Base-by-base conservation (phyloP, 2,329 filamentous ascomycete species). In the Pyrenochaeta sp. region DNA sequence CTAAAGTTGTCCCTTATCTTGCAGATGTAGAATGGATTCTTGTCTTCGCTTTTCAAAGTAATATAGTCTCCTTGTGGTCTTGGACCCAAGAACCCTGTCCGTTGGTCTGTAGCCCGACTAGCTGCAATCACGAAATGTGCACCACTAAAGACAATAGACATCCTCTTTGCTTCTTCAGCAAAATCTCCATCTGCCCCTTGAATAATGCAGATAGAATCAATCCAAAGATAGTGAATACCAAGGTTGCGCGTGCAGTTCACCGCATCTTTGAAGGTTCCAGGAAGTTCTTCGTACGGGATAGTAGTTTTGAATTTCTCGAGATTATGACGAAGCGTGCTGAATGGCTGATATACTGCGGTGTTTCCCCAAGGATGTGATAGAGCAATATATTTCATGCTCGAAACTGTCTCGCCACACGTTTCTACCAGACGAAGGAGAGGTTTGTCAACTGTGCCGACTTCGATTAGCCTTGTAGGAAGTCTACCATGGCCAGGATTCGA, bases 121-220 rank as follows among this genome's bases (percentile, higher is more conserved):
- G 63, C 63, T 15, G 63, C 61, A 18, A 66, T 15, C 1, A 60
- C 51, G 35, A 56, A 62, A 31, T 62, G 58, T 0, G 61, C 63
- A n/a, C 55, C 54, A 32, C 52, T 59, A 23, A 50, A 66, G 2
- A 67, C 53, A 23, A 54, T 45, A 40, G 60, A 64, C 67, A 69
- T 72, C 1, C 35, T 15, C 6, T 46, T 46, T 3, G 60, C 41
- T 36, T 72, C 60, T 14, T 54, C 45, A 5, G 48, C 37, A 32
- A 61, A 68, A 31, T 71, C 68, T 3, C 44, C 56, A 14, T 56
- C 43, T 12, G 48, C 31, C 10, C 53, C 65, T 46, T 68, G 64
- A 18, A 67, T 53, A 30, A 67, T 67, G 31, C 65, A 69, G 0
- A 69, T 40, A 1, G 58, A 58, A 35, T 69, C 66, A 14, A 71